Base-by-base conservation (phyloP, 192 early-diverging fungal genomes). In the Rhizophagus prolifer region DNA sequence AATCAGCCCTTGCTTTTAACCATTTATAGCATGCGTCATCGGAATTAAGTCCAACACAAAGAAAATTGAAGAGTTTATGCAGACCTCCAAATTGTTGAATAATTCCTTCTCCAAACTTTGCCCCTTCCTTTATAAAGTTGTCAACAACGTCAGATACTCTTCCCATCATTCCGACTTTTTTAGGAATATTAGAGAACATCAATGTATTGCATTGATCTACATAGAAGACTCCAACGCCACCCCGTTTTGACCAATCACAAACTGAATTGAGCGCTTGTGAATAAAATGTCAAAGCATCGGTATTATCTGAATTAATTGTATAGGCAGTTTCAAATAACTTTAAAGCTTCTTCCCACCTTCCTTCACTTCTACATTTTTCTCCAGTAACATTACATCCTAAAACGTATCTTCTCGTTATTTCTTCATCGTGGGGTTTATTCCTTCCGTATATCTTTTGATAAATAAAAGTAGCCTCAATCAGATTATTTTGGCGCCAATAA, bases 141-240 rank as follows among this genome's bases (percentile, higher is more conserved):
- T 91, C 87, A 21, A 94, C 94, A 72, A 97, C 92, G 72, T 91
- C 89, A 16, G 88, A 85, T 16, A 96, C 90, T 30, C 87, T 84
- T 26, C 90, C 87, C 85, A 97, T 93, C 87, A 54, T 54, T 54
- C 50, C 50, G 1, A 54, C 50, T 54, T 54, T 54, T 16, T 54
- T 54, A 54, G 50, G 50, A 54, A 54, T 54, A 21, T 21, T 1
- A 1, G 50, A 54, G 16, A 54, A 54, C 50, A 54, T 54, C 50
- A 54, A 54, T 19, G 50, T 54, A 54, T 54, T 54, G 50, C 50
- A 16, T 54, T 54, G 50, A n/a, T 54, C 50, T 54, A 54, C 50
- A 54, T 54, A 54, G 50, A 54, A 54, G 4, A 54, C 50, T 54
- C 50, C 50, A 54, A 54, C 50, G 21, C 50, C 50, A 21, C 50